These are phyloP conservation scores for Chalaropsis thielavioides DNA, from an alignment of 2,329 filamentous ascomycete species.

Conservation along the genomic window DNA sequence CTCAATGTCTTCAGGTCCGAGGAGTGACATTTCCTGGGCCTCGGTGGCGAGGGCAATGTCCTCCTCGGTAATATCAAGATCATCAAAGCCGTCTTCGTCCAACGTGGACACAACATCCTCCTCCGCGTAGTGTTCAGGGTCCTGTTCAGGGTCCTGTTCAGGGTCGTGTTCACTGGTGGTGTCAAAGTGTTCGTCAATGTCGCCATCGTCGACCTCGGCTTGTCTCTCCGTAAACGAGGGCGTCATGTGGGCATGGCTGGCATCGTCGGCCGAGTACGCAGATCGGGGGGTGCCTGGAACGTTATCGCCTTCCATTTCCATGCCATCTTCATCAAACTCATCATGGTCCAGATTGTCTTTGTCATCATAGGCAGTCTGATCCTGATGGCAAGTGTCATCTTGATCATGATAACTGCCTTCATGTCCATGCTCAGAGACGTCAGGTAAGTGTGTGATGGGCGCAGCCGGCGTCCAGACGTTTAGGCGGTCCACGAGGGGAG, in stretches of 20 bases:
- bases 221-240: constrained; percentile 35
- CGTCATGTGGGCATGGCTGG: constrained; percentile 23
- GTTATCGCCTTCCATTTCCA: constrained; percentile 16
- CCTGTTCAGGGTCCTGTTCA: background rate
- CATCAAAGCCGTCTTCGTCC: constrained; percentile 30
- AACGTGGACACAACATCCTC: constrained; percentile 21
- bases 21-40: constrained; percentile 44
- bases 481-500: constrained; percentile 47
- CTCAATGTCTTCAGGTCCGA: constrained; percentile 32
- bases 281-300: constrained; percentile 7
- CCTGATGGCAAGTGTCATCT: constrained; percentile 12
- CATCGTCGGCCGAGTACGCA: background rate
- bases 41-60: constrained; percentile 44
- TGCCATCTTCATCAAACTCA: constrained; percentile 13
- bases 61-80: constrained; percentile 37
- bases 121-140: constrained; percentile 17
- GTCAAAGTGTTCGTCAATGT: constrained; percentile 23
- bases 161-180: constrained; percentile 14
- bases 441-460: constrained; percentile 25
- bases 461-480: constrained; percentile 48
- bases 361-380: background rate
- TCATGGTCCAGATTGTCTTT: background rate
- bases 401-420: constrained; percentile 15
- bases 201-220: constrained; percentile 27
- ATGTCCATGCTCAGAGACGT: background rate